phyloP scores from a whole-genome alignment of 2,329 filamentous ascomycete genomes.

The Dendrostoma leiphaemia region DNA sequence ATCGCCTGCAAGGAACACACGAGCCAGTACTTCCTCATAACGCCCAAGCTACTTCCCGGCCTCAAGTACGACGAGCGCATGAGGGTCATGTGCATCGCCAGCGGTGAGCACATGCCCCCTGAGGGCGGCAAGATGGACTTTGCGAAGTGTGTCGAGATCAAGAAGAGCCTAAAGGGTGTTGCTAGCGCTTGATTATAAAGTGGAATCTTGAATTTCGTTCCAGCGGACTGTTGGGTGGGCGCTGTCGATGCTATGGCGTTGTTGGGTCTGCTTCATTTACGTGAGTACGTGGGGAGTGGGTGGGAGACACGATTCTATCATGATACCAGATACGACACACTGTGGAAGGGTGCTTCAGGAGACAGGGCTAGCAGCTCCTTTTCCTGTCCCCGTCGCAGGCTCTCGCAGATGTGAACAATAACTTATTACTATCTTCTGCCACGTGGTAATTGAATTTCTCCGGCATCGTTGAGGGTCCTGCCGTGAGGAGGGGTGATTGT shows the following conservation, averaged over 20 bases:
- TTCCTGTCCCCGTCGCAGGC: no score
- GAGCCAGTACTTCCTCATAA: slow-evolving; percentile 94
- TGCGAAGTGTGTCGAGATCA: slow-evolving; percentile 40
- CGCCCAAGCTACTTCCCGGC: slow-evolving; percentile 85
- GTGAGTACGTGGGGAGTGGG: no score
- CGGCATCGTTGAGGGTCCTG: no score
- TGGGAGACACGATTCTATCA: no score
- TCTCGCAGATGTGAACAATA: no score
- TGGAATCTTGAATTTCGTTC: background rate
- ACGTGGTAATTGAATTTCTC: no score
- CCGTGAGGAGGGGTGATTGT: no score
- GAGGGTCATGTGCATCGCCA: slow-evolving; percentile 91
- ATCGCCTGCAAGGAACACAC: slow-evolving; percentile 85
- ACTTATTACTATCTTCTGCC: no score
- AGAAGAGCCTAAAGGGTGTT: slow-evolving; percentile 37
- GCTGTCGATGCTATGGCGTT: background rate
- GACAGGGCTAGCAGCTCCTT: no score
- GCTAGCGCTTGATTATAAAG: slow-evolving; percentile 18
- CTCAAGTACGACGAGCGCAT: slow-evolving; percentile 87
- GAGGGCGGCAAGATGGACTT: slow-evolving; percentile 53
- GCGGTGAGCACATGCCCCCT: slow-evolving; percentile 70
- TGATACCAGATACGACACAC: no score
- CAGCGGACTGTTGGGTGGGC: background rate
- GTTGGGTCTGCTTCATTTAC: no score
- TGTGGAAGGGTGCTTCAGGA: no score